phyloP scores from a whole-genome alignment of 208 protist genomes.

The Acanthamoeba castellanii region DNA sequence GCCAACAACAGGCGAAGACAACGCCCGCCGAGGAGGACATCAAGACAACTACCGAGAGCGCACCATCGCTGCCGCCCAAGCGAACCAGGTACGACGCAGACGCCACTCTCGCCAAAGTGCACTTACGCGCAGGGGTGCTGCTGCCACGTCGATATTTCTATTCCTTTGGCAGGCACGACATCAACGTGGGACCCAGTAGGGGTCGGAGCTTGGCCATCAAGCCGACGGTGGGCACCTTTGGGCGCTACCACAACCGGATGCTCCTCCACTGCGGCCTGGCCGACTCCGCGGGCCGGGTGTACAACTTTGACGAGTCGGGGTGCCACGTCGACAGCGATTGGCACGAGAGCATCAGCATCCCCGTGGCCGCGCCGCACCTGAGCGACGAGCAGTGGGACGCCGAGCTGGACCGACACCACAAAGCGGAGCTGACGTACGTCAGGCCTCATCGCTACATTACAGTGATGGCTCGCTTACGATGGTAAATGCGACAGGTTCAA shows the following conservation, averaged over 20 bases:
- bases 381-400: not conserved
- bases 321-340: not conserved
- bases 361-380: not conserved
- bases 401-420: conserved; percentile 51
- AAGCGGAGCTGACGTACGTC: conserved; percentile 26
- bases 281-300: conserved; percentile 21
- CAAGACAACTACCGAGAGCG: no score
- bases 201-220: conserved; percentile 25
- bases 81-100: not conserved
- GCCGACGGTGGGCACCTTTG: conserved; percentile 30
- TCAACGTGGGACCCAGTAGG: not conserved
- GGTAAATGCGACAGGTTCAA: not conserved
- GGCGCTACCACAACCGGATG: conserved; percentile 8
- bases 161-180: not conserved
- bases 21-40: no score
- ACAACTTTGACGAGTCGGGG: conserved; percentile 52
- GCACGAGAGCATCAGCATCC: conserved; percentile 47
- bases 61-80: no score
- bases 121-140: not conserved
- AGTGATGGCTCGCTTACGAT: conserved; percentile 9
- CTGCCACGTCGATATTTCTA: not conserved
- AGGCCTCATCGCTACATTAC: not conserved
- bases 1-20: no score
- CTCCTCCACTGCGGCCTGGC: conserved; percentile 29
- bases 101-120: no score